Conservation (phyloP, 768 basidiomycete genomes). For the Multifurca ochricompacta region DNA sequence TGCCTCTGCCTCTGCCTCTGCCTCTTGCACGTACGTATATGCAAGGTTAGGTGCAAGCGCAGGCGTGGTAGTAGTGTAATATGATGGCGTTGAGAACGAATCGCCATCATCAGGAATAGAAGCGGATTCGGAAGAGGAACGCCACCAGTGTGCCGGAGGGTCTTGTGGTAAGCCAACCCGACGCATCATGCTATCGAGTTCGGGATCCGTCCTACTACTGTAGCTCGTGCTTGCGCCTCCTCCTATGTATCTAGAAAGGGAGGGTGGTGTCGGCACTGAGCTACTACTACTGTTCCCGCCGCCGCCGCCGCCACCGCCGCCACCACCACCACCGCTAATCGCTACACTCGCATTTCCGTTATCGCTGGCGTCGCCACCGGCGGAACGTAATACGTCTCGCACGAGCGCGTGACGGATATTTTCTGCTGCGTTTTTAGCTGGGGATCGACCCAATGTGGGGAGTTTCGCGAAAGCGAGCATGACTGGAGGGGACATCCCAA, state of each 20-base stretch:
- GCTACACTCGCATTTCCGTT: slow-evolving; percentile 25
- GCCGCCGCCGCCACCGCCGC: neutral
- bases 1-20: too few species aligned
- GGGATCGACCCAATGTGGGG: slow-evolving; percentile 49
- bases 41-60: neutral
- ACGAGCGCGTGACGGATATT: slow-evolving; percentile 62
- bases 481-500: slow-evolving; percentile 50
- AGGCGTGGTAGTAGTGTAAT: slow-evolving; percentile 8
- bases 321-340: neutral
- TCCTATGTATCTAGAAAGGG: slow-evolving; percentile 57
- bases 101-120: neutral
- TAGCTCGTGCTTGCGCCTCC: slow-evolving; percentile 29
- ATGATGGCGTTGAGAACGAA: neutral
- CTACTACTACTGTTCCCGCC: slow-evolving; percentile 19
- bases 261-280: slow-evolving; percentile 63
- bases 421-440: slow-evolving; percentile 61
- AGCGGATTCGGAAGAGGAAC: neutral
- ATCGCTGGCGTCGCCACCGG: slow-evolving; percentile 48
- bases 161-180: slow-evolving; percentile 38
- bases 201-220: slow-evolving; percentile 36
- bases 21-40: slow-evolving; percentile 22
- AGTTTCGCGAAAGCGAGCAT: slow-evolving; percentile 32
- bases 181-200: slow-evolving; percentile 64
- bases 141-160: slow-evolving; percentile 10
- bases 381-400: slow-evolving; percentile 29